A percentile compares a stretch with the other conserved stretches of the same genome.
Evolutionary conservation across 805 yeast species (phyloP).

Genomic region (Pichia exigua): DNA sequence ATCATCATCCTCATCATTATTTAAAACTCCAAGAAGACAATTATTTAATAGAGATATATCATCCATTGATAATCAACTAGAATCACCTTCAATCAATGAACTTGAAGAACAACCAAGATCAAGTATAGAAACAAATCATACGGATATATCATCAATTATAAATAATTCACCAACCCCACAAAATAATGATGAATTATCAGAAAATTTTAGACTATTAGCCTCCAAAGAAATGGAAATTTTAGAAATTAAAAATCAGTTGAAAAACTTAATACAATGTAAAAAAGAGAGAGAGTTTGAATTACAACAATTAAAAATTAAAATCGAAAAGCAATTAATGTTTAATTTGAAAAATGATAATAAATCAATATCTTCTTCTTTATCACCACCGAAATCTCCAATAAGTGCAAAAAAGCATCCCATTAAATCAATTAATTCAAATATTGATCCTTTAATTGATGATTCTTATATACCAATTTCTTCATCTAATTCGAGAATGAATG

Average conservation of each 20-base stretch:
- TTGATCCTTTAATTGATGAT: slow-evolving; percentile 20
- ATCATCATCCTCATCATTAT: background rate
- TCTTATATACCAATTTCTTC: slow-evolving; percentile 11
- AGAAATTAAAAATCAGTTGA: slow-evolving; percentile 52
- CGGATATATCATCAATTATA: background rate
- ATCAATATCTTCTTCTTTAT: background rate
- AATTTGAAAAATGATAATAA: slow-evolving; percentile 26
- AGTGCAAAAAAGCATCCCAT: slow-evolving; percentile 12
- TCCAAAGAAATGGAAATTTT: slow-evolving; percentile 60
- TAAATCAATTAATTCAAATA: slow-evolving; percentile 11
- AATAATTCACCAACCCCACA: background rate
- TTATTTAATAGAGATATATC: background rate
- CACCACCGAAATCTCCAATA: slow-evolving; percentile 16
- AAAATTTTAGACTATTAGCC: slow-evolving; percentile 53
- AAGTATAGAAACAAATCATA: slow-evolving; percentile 1
- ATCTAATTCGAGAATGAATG: background rate
- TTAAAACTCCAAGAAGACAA: slow-evolving; percentile 6
- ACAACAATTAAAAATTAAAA: slow-evolving; percentile 38
- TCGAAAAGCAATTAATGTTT: slow-evolving; percentile 38
- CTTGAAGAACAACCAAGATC: background rate
- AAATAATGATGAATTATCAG: slow-evolving; percentile 31
- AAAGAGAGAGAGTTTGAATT: slow-evolving; percentile 41
- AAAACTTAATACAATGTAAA: slow-evolving; percentile 34
- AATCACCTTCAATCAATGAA: background rate
- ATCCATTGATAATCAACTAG: background rate